Evolutionary conservation across 2,329 filamentous ascomycete species (phyloP).

Genomic region (Domatiomyces globalis): DNA sequence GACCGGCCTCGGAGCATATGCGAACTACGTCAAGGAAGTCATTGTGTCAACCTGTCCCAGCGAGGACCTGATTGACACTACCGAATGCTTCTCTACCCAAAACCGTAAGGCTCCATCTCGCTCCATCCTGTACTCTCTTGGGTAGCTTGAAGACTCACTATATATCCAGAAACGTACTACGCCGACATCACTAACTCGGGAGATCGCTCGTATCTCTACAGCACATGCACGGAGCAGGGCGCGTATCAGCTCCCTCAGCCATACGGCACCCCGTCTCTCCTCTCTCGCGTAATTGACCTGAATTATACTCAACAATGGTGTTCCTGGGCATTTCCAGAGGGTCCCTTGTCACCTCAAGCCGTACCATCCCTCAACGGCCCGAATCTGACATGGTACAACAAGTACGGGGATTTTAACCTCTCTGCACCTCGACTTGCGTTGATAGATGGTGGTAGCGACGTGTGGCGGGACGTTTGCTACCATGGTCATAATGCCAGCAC

Average conservation of each 20-base stretch:
- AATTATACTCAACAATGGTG: constrained; percentile 44
- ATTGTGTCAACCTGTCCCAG: constrained; percentile 31
- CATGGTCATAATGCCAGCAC: constrained; percentile 32
- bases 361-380: constrained; percentile 26
- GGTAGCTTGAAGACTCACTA: neutral
- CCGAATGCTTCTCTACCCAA: constrained; percentile 34
- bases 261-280: constrained; percentile 26
- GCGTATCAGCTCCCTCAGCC: constrained; percentile 36
- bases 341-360: constrained; percentile 20
- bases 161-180: constrained; percentile 26
- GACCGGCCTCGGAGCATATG: constrained; percentile 39
- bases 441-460: constrained; percentile 39
- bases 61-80: constrained; percentile 23
- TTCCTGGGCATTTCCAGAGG: constrained; percentile 38
- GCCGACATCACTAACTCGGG: constrained; percentile 30
- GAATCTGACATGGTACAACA: constrained; percentile 30
- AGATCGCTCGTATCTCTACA: constrained; percentile 37
- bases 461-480: constrained; percentile 40
- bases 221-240: constrained; percentile 34
- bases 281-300: constrained; percentile 35
- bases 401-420: constrained; percentile 36
- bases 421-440: constrained; percentile 35
- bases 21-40: constrained; percentile 36
- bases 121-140: neutral
- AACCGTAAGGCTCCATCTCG: constrained; percentile 18